phyloP scores from a whole-genome alignment of 2,329 filamentous ascomycete genomes.

The Hirsutella thompsonii region DNA sequence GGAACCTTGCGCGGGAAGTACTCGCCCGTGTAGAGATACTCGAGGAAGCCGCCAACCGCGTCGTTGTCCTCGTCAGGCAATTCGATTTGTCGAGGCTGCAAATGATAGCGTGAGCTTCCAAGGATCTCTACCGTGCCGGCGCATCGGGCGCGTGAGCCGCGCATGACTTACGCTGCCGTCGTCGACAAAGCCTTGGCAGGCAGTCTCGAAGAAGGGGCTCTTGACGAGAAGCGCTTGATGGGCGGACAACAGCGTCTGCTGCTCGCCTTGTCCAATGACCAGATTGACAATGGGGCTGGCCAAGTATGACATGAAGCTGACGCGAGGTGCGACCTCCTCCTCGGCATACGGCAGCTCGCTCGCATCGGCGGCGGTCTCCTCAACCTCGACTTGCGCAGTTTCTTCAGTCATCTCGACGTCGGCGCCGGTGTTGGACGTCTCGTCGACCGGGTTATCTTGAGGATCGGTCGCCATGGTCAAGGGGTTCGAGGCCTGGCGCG shows the following conservation, averaged over 20 bases:
- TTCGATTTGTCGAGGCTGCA: conserved; percentile 50
- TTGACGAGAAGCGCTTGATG: conserved; percentile 65
- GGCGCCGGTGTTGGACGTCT: conserved; percentile 13
- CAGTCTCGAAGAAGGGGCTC: conserved; percentile 61
- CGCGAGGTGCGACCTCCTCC: conserved; percentile 21
- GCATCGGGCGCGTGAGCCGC: neutral
- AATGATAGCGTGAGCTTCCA: neutral
- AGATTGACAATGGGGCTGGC: conserved; percentile 58
- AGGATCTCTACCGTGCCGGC: too few species aligned
- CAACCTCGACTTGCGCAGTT: conserved; percentile 15
- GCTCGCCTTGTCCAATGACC: conserved; percentile 46
- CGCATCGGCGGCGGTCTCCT: conserved; percentile 12
- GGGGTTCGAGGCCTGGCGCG: neutral
- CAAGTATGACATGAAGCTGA: conserved; percentile 45
- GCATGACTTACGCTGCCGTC: conserved; percentile 42
- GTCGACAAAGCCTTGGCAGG: conserved; percentile 47
- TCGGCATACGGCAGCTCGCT: conserved; percentile 25
- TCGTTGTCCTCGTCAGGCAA: conserved; percentile 31
- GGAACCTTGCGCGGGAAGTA: conserved; percentile 61
- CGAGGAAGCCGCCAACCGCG: conserved; percentile 26
- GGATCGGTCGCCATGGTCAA: conserved; percentile 6
- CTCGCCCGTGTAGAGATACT: conserved; percentile 27
- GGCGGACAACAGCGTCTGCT: conserved; percentile 53
- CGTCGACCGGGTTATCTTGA: conserved; percentile 3
- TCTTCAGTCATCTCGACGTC: conserved; percentile 27